Base-by-base conservation (phyloP, 176 grass and related monocot genomes). In the Tillandsia leiboldiana region DNA sequence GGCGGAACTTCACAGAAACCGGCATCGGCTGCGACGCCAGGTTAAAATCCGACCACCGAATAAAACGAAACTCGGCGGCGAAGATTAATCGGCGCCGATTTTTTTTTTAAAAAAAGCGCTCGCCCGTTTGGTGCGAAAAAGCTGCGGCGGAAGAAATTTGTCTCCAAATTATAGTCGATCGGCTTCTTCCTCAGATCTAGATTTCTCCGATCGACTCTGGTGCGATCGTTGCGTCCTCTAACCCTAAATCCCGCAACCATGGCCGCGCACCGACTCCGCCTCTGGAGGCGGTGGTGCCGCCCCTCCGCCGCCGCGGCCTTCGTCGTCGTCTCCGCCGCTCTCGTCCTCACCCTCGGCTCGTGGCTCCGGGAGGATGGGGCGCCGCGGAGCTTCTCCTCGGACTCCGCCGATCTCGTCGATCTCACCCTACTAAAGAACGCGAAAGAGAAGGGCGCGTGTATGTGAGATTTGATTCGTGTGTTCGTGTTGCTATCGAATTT, bases 391-490 rank as follows among this genome's bases (percentile, higher is more conserved):
- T 77, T 66, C 26, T 69, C 75, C 28, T 69, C 11, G n/a, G 52
- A 65, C 59, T 69, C 75, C 49, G 52, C 86, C 49, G 52, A 72
- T 50, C 76, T 97, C 68, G 89, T 97, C 11, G 71, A 14, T 33
- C 86, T 92, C 68, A 97, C 89, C 20, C 79, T 92, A 70, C 68
- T 92, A n/a, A 67, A 51, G 10, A 51, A 69, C 24, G 84, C 93
- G 50, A 24, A 82, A 69, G 84, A 87, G 77, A 92, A 87, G 78
- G 89, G 89, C 65, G 93, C 86, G 3, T 78, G 84, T 97, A 54
- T 87, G 86, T 73, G 2, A 42, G 3, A 15, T 63, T 0, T 51
- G 3, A 12, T 2, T 26, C 15, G 5, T 63, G 17, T 3, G 56
- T 23, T 61, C 8, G 7, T 42, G 33, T 61, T 61, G 17, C 56